A percentile compares a stretch with the other conserved stretches of the same genome.
Conservation (phyloP, 108 stramenopile genomes). For the Chaetoceros muelleri region DNA sequence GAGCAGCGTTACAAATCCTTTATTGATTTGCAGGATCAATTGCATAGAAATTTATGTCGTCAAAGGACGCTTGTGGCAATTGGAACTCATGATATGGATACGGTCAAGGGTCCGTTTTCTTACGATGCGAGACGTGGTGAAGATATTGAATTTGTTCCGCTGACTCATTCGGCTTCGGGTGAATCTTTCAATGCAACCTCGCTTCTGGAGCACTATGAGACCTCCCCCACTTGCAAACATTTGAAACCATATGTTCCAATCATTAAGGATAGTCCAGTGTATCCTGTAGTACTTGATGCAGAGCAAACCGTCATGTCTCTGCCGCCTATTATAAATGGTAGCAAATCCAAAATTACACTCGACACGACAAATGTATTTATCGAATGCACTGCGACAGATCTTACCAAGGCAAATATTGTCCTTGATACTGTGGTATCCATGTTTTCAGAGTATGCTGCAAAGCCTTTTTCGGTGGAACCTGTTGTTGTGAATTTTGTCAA, state of each 20-base stretch:
- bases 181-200: slow-evolving; percentile 47
- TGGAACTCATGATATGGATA: slow-evolving; percentile 97
- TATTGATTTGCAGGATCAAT: slow-evolving; percentile 99
- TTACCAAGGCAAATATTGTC: slow-evolving; percentile 99
- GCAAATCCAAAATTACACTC: slow-evolving; percentile 82
- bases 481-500: slow-evolving; percentile 89
- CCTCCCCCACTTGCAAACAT: slow-evolving; percentile 87
- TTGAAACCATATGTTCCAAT: slow-evolving; percentile 95
- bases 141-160: slow-evolving; percentile 89
- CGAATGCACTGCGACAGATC: slow-evolving; percentile 98
- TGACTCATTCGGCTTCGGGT: slow-evolving; percentile 71
- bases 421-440: slow-evolving; percentile 96
- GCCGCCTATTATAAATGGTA: slow-evolving; percentile 98
- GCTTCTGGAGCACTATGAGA: slow-evolving; percentile 79
- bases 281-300: slow-evolving; percentile 89
- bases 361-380: slow-evolving; percentile 96
- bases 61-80: slow-evolving; percentile 96
- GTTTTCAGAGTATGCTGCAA: slow-evolving; percentile 90
- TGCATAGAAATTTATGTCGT: slow-evolving; percentile 98
- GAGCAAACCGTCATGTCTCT: slow-evolving; percentile 82
- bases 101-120: slow-evolving; percentile 80
- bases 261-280: slow-evolving; percentile 87
- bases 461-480: slow-evolving; percentile 86
- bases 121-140: slow-evolving; percentile 84
- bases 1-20: slow-evolving; percentile 87